Conservation (phyloP, 495 filamentous ascomycete genomes). For the Amniculicola lignicola region DNA sequence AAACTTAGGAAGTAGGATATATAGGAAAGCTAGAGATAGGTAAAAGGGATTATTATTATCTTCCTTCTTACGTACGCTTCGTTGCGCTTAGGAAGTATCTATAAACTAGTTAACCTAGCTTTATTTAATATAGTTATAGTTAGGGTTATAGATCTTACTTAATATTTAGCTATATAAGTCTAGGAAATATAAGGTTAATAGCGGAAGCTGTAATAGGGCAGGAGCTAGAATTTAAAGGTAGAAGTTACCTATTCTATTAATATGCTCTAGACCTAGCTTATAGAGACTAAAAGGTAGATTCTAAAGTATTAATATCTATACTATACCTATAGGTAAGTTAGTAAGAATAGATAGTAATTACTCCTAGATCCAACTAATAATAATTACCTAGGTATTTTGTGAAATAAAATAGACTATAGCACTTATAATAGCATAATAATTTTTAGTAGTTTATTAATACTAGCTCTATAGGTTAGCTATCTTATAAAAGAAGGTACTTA, state of each 20-base stretch:
- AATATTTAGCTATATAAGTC: slow-evolving; percentile 42
- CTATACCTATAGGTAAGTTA: slow-evolving; percentile 2
- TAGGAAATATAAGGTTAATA: slow-evolving; percentile 45
- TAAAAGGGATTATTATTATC: slow-evolving; percentile 31
- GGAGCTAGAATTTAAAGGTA: slow-evolving; percentile 42
- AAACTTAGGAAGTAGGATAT: slow-evolving; percentile 42
- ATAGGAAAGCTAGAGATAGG: slow-evolving; percentile 37
- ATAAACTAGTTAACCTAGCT: slow-evolving; percentile 45
- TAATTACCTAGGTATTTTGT: background rate
- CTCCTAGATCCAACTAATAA: slow-evolving; percentile 29
- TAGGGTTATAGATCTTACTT: slow-evolving; percentile 35
- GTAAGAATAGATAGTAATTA: slow-evolving; percentile 5
- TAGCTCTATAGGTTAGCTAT: too few species aligned
- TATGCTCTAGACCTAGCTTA: slow-evolving; percentile 40
- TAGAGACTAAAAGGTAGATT: slow-evolving; percentile 33
- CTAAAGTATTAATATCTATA: slow-evolving; percentile 16
- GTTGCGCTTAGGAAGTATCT: slow-evolving; percentile 37
- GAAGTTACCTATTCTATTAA: slow-evolving; percentile 44
- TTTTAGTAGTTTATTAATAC: too few species aligned
- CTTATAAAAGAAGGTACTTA: slow-evolving; percentile 26
- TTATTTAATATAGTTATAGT: slow-evolving; percentile 43
- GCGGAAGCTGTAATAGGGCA: slow-evolving; percentile 37
- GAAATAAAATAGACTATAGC: too few species aligned
- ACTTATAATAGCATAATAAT: too few species aligned
- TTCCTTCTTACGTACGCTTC: slow-evolving; percentile 35